Conservation (phyloP, 768 basidiomycete genomes). For the Lactifluus hygrophoroides region DNA sequence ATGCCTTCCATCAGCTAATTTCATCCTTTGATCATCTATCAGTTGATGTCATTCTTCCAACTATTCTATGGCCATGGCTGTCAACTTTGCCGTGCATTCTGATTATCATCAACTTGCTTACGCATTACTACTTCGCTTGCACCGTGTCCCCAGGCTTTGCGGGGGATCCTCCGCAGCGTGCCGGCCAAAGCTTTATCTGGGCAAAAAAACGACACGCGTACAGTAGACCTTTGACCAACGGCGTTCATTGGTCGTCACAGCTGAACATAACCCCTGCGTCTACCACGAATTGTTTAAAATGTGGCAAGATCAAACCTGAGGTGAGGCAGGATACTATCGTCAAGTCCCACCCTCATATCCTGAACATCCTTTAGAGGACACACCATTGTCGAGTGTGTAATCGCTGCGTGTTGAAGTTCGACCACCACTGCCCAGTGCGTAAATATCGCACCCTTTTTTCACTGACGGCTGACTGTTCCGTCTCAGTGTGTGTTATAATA, state of each 20-base stretch:
- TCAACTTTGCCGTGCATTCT: conserved; percentile 63
- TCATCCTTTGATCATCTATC: neutral
- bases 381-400: conserved; percentile 94
- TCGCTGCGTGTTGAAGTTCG: conserved; percentile 81
- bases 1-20: neutral
- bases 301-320: conserved; percentile 18
- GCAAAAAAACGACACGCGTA: conserved; percentile 33
- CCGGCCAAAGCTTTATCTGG: conserved; percentile 46
- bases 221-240: conserved; percentile 28
- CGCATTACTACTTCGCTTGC: conserved; percentile 82
- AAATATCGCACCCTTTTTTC: neutral
- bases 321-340: neutral
- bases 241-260: conserved; percentile 44
- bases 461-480: neutral
- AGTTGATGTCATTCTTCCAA: conserved; percentile 78
- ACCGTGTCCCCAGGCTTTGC: conserved; percentile 75
- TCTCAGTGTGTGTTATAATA: conserved; percentile 9
- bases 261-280: conserved; percentile 45
- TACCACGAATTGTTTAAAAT: conserved; percentile 7
- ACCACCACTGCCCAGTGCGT: conserved; percentile 87
- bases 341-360: neutral
- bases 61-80: conserved; percentile 49
- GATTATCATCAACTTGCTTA: conserved; percentile 65
- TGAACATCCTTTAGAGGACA: conserved; percentile 48
- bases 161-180: conserved; percentile 41